Evolutionary conservation across 495 filamentous ascomycete species (phyloP).

Genomic region (Hypoxylon perforatum): DNA sequence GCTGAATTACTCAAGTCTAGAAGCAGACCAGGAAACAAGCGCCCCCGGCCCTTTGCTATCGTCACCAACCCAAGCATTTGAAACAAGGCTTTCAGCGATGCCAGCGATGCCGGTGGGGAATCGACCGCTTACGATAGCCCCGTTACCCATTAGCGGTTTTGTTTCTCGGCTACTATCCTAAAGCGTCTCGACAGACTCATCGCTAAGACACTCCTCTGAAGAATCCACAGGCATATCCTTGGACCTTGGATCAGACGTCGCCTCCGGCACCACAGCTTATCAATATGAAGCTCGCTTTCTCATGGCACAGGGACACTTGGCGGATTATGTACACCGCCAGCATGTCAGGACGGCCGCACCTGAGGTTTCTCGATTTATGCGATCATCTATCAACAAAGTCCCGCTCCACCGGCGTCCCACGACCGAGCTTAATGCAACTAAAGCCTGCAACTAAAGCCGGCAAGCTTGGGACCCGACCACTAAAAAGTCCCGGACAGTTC

Average conservation of each 20-base stretch:
- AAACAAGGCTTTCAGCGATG: slow-evolving; percentile 23
- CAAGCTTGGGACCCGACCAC: slow-evolving; percentile 1
- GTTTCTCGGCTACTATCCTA: slow-evolving; percentile 30
- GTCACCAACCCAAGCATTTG: slow-evolving; percentile 17
- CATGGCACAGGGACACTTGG: slow-evolving; percentile 11
- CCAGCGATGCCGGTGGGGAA: slow-evolving; percentile 22
- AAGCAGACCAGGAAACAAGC: slow-evolving; percentile 10
- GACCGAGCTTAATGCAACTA: slow-evolving; percentile 17
- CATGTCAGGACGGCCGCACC: background rate
- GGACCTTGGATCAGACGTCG: slow-evolving; percentile 31
- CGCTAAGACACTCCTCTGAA: slow-evolving; percentile 1
- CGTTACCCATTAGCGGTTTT: slow-evolving; percentile 15
- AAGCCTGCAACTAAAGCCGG: background rate
- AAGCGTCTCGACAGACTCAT: slow-evolving; percentile 18
- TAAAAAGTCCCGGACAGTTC: slow-evolving; percentile 10
- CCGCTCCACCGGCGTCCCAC: slow-evolving; percentile 4
- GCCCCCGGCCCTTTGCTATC: slow-evolving; percentile 13
- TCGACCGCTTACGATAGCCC: slow-evolving; percentile 17
- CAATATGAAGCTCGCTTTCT: slow-evolving; percentile 18
- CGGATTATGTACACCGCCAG: slow-evolving; percentile 14
- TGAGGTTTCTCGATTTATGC: slow-evolving; percentile 2
- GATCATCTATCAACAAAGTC: background rate
- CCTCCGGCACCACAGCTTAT: slow-evolving; percentile 13
- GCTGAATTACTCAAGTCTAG: background rate
- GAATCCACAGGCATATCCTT: slow-evolving; percentile 25